phyloP scores from a whole-genome alignment of 192 early-diverging fungal genomes.

The Rhizophagus sp. region DNA sequence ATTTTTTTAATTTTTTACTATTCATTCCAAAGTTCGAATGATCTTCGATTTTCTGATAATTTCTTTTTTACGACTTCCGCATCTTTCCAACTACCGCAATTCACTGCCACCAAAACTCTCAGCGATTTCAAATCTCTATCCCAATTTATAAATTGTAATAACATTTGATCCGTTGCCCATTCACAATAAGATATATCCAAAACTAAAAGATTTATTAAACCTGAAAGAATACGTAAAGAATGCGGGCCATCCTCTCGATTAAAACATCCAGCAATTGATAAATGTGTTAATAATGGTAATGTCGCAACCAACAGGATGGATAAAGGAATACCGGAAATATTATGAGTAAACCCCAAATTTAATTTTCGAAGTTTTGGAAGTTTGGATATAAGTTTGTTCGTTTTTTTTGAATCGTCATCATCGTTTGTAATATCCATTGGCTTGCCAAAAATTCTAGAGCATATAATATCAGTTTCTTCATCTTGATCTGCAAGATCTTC shows the following conservation, averaged over 20 bases:
- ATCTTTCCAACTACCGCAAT: background rate
- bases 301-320: constrained; percentile 1
- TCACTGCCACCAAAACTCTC: constrained; percentile 1
- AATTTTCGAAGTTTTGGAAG: constrained; percentile 11
- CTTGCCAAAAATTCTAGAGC: background rate
- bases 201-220: constrained; percentile 28
- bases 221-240: constrained; percentile 17
- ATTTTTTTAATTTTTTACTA: no score
- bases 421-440: background rate
- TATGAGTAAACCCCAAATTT: constrained; percentile 14
- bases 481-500: constrained; percentile 14
- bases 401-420: background rate
- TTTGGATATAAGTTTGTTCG: background rate
- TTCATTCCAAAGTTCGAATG: background rate
- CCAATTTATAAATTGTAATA: constrained; percentile 28
- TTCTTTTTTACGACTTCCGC: background rate
- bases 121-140: constrained; percentile 21
- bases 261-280: constrained; percentile 33
- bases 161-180: constrained; percentile 19
- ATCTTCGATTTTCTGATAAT: background rate
- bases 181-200: constrained; percentile 25
- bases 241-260: background rate
- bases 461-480: constrained; percentile 20
- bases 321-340: constrained; percentile 9
- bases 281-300: constrained; percentile 25